Evolutionary conservation across 2,329 filamentous ascomycete species (phyloP), one percentile per base, ranked within the genome.

Genomic region (Claviceps capensis): DNA sequence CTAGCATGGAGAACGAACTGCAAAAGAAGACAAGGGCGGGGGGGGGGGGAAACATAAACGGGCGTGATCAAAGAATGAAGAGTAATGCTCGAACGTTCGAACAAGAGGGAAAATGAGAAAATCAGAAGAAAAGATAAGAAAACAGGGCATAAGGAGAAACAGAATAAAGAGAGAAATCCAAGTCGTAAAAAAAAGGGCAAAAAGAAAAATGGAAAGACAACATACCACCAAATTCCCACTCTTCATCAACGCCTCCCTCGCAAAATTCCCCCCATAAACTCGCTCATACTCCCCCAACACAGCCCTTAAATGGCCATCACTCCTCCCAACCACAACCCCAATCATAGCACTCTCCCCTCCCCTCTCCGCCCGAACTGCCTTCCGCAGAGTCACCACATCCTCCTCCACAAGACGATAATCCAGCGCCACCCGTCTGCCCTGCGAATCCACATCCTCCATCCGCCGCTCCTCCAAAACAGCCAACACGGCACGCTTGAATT

Each of bases 341-440:
- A 97, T 83, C 84, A 97, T 95, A 13, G 85, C 78, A 8, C 78
- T 86, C 72, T 96, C 91, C 17, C 91, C 89, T 9, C 90, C 90
- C 61, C 86, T 85, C 38, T 88, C 83, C 6, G 81, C 77, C 57
- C 83, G 73, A 6, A 91, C 81, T 3, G 82, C 76, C 38, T 70
- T 77, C 60, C 85, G 78, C 59, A 97, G 69, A 47, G 82, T 78
- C 50, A 81, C 75, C 6, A 88, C 85, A 63, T 97, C 91, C 46
- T 83, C 75, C 51, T 81, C 73, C 4, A 90, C 75, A 5, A 84
- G 68, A 5, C 74, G 66, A 43, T 71, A 67, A 62, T 91, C 83
- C 5, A 83, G 57, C 0, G 72, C 69, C 22, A 85, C 58, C 5
- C 70, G 70, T 4, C 73, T 69, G 42, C 88, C 85, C 19, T 81